A percentile compares a stretch with the other conserved stretches of the same genome.
Conservation (phyloP, 2,329 filamentous ascomycete species). For the Ceratocystis diversiconidia region DNA sequence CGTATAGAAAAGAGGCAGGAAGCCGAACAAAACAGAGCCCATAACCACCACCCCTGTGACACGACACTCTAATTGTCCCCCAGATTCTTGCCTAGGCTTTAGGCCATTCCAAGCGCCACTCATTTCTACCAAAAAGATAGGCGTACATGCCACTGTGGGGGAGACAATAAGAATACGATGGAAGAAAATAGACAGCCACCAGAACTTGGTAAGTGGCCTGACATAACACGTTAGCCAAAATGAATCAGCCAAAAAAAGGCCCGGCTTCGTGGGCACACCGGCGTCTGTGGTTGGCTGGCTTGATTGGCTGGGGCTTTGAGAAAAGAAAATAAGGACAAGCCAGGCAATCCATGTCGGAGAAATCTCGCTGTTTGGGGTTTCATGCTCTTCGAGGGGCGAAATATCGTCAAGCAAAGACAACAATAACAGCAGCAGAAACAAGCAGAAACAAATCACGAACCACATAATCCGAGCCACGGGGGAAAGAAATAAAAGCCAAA, state of each 20-base stretch:
- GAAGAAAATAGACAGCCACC: background rate
- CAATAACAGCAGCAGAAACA: background rate
- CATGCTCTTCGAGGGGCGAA: background rate
- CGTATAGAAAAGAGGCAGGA: background rate
- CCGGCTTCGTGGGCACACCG: background rate
- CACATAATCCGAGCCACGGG: background rate
- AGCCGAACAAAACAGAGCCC: too few species aligned
- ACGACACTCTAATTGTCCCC: background rate
- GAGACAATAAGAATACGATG: background rate
- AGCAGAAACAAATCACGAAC: background rate
- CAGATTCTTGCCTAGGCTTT: background rate
- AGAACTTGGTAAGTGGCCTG: background rate
- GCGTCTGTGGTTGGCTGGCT: background rate
- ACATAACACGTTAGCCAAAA: background rate
- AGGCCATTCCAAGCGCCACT: background rate
- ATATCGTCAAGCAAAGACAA: background rate
- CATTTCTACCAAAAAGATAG: background rate
- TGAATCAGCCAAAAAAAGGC: background rate
- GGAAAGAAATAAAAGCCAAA: background rate
- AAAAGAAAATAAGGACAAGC: background rate
- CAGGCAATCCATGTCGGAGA: slow-evolving; percentile 2
- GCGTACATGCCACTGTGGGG: background rate
- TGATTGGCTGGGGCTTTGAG: background rate
- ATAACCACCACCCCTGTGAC: too few species aligned
- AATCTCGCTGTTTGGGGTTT: slow-evolving; percentile 8